Conservation (phyloP, 495 filamentous ascomycete species). For the Chaetomium cochliodes region DNA sequence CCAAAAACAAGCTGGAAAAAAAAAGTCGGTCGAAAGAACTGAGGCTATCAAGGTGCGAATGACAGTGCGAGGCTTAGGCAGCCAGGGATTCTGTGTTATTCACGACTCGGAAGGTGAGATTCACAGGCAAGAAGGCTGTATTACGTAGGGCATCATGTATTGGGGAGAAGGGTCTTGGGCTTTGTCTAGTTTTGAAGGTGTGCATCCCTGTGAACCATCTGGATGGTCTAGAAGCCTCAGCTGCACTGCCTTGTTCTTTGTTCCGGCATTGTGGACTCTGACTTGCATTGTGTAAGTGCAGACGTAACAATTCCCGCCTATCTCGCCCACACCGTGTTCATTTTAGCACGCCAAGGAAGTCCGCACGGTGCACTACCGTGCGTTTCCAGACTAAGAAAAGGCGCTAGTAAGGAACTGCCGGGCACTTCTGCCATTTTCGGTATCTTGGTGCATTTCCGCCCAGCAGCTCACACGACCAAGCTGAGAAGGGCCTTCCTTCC, state of each 20-base stretch:
- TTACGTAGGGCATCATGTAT: not conserved
- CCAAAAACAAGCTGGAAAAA: not conserved
- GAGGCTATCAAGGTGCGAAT: not conserved
- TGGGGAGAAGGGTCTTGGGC: not conserved
- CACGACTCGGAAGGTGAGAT: not conserved
- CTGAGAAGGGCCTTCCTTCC: not conserved
- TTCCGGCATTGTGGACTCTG: not conserved
- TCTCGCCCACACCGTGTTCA: not conserved
- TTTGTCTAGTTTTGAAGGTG: not conserved
- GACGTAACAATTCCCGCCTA: not conserved
- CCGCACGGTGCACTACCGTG: not conserved
- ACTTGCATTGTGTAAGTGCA: not conserved
- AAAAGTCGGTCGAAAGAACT: constrained; percentile 8
- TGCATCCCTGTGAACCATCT: not conserved
- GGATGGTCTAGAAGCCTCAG: not conserved
- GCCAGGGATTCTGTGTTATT: not conserved
- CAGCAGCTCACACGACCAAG: not conserved
- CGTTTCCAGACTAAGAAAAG: not conserved
- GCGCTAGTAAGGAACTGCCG: constrained; percentile 8
- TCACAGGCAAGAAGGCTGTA: not conserved
- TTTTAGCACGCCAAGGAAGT: not conserved
- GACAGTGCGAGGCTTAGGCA: constrained; percentile 10
- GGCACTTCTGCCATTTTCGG: not conserved
- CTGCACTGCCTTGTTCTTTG: not conserved
- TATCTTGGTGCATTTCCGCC: not conserved